Evolutionary conservation across 1,284 basidiomycete species (phyloP), one percentile per base, ranked within the genome.

Genomic region (Cryptococcus depauperatus): DNA sequence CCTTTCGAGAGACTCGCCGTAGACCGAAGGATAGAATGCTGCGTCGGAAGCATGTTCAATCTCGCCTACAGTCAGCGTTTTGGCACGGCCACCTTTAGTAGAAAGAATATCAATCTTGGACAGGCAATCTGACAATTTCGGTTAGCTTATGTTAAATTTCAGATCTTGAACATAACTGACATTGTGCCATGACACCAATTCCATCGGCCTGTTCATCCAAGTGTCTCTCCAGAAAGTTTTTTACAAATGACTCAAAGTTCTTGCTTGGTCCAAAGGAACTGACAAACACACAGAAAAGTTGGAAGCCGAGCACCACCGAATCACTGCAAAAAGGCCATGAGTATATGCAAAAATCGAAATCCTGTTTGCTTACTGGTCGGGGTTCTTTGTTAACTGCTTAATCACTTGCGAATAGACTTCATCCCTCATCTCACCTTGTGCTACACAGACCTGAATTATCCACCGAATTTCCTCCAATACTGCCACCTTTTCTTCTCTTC

Each of bases 341-440:
- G n/a, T 10, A 33, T 18, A 4, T 23, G 6, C 18, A 23, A 5
- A 14, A n/a, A n/a, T n/a, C n/a, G n/a, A n/a, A n/a, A n/a, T n/a
- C n/a, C n/a, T n/a, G n/a, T n/a, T 9, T 6, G 77, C 82, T 59
- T 60, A 87, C 79, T 80, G 74, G 64, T 76, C 83, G 3, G 86
- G 81, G 64, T 93, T 93, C 37, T 77, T 77, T 3, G 78, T 86
- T 16, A 93, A 71, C 70, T 93, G 90, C 66, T 93, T 93, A 77
- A 92, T 82, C 26, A 88, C 58, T 58, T 93, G 90, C 57, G 85
- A 90, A 58, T 87, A 95, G 39, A 91, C 82, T 71, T 93, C 90
- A 66, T 95, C 90, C 50, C 90, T 73, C 58, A 93, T 74, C 69
- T 91, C 87, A 6, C 82, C 80, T 46, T 85, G 79, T 2, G 75